phyloP scores from a whole-genome alignment of 2,329 filamentous ascomycete species.

The Aspergillus amoenus region DNA sequence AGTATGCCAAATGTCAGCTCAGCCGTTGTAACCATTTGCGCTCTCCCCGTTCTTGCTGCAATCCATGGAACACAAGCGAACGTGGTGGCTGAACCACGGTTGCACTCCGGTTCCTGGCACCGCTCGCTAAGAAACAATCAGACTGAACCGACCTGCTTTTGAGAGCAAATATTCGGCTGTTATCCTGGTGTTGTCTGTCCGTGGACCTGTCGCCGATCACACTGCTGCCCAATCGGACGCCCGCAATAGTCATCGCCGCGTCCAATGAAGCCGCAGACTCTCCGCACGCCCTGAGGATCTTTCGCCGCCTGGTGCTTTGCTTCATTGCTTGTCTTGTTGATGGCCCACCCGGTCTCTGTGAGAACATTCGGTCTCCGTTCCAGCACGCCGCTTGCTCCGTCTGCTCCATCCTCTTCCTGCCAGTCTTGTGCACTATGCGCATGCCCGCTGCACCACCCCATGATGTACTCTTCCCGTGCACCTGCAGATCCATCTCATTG shows the following conservation, averaged over 20 bases:
- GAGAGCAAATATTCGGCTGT: background rate
- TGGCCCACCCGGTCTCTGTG: background rate
- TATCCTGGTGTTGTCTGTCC: background rate
- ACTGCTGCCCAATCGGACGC: background rate
- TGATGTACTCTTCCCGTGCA: constrained; percentile 2
- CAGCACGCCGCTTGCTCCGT: too few species aligned
- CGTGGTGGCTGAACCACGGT: background rate
- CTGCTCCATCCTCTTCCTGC: too few species aligned
- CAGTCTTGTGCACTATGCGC: too few species aligned
- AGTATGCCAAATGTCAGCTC: too few species aligned
- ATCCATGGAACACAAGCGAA: background rate
- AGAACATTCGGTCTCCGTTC: background rate
- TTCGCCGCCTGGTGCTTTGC: background rate
- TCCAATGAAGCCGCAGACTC: background rate
- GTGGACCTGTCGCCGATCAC: background rate
- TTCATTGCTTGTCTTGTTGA: background rate
- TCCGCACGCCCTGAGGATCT: background rate
- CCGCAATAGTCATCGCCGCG: background rate
- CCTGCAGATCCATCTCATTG: constrained; percentile 9
- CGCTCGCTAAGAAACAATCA: background rate
- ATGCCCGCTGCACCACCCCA: background rate
- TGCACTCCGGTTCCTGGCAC: background rate
- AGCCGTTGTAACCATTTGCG: too few species aligned
- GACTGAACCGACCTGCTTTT: background rate
- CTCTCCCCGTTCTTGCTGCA: background rate